Conservation (phyloP, 371 early-diverging fungal genomes). For the Lichtheimia ramosa region DNA sequence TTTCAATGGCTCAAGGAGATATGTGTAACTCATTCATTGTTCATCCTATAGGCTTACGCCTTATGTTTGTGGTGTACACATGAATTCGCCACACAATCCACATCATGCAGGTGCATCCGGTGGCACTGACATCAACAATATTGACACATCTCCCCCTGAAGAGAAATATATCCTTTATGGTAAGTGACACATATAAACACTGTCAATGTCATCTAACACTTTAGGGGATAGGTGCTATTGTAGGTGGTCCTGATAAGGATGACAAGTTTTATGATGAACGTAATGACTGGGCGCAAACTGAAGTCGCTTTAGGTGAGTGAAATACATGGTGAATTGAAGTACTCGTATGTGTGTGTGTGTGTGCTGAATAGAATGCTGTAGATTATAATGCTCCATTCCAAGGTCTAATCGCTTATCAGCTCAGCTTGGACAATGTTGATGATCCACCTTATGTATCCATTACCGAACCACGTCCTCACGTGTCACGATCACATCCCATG, state of each 20-base stretch:
- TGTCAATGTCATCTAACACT: background rate
- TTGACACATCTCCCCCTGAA: slow-evolving; percentile 40
- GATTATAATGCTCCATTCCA: slow-evolving; percentile 71
- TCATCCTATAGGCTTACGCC: slow-evolving; percentile 40
- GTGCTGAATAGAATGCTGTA: no score
- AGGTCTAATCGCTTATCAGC: slow-evolving; percentile 59
- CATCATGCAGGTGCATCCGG: slow-evolving; percentile 67
- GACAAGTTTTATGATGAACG: slow-evolving; percentile 59
- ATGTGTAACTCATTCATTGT: background rate
- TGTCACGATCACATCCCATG: slow-evolving; percentile 11
- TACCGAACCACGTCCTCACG: slow-evolving; percentile 35
- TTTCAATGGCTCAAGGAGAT: background rate
- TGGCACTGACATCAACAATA: slow-evolving; percentile 45
- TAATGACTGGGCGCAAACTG: slow-evolving; percentile 51
- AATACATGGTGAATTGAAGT: no score
- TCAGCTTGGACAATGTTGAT: slow-evolving; percentile 29
- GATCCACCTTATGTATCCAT: slow-evolving; percentile 60
- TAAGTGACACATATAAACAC: slow-evolving; percentile 1
- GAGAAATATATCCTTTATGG: slow-evolving; percentile 48
- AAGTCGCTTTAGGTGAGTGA: slow-evolving; percentile 64
- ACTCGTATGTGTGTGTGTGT: no score
- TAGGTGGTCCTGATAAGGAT: slow-evolving; percentile 61
- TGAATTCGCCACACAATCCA: slow-evolving; percentile 63
- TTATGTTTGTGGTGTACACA: slow-evolving; percentile 62
- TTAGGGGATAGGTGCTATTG: slow-evolving; percentile 39